A percentile compares a stretch with the other conserved stretches of the same genome.
Conservation (phyloP, 75 land plant genomes). For the Cupressus sempervirens region DNA sequence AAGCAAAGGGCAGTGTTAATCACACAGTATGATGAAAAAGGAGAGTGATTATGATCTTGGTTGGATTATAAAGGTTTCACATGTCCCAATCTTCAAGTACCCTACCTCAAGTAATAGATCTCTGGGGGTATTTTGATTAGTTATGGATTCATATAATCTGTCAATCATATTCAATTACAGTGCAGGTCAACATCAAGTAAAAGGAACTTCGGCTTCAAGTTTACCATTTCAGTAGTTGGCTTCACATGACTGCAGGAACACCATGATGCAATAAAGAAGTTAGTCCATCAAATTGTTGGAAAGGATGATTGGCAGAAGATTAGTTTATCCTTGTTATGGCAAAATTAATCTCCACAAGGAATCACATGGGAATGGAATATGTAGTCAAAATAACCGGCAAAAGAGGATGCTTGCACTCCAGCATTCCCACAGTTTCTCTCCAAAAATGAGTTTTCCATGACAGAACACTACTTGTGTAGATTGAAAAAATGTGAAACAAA, state of each 20-base stretch:
- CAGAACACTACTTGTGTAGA: background rate
- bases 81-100: background rate
- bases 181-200: background rate
- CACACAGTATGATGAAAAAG: background rate
- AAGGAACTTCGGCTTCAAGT: background rate
- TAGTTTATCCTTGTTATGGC: background rate
- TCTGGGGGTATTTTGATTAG: background rate
- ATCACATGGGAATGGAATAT: background rate
- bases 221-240: background rate
- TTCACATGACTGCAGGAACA: too few relatives aligned
- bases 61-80: background rate
- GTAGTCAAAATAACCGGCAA: background rate
- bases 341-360: background rate
- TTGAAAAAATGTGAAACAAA: background rate
- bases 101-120: background rate
- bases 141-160: background rate
- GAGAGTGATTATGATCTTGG: background rate
- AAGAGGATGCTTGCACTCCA: background rate
- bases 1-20: background rate
- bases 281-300: background rate
- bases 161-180: background rate
- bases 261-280: background rate
- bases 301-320: background rate
- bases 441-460: background rate
- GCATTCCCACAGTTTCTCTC: background rate